Base-by-base conservation (phyloP, 306 rosid genomes). In the Inga leiocalycina region DNA sequence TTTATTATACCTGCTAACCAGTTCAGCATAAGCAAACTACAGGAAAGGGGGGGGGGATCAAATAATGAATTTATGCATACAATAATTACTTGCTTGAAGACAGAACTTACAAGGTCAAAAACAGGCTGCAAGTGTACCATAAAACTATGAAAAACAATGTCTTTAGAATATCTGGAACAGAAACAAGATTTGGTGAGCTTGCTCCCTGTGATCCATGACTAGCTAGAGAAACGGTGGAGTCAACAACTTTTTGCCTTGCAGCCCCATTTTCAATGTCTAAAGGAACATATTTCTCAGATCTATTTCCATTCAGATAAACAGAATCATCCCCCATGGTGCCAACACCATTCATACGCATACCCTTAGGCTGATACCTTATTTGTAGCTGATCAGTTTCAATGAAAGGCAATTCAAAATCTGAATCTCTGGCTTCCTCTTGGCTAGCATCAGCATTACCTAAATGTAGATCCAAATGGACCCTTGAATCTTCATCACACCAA, bases 61-160 rank as follows among this genome's bases (percentile, higher is more conserved):
- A 71, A 74, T 48, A 52, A 24, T 65, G 45, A 37, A 20, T 48
- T 54, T 51, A 59, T 69, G 65, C 17, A 66, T 69, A 30, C 48
- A 76, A 76, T 46, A 65, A 81, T 41, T 5, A 77, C 68, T 62
- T 20, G 71, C 49, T 81, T 57, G 43, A 45, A 85, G 32, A 79
- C 72, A 77, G 77, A 88, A 90, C 98, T 96, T 91, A 96, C 99
- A 96, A 84, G 79, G 99, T 96, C 94, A 96, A 89, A 84, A 92
- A 86, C 67, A 96, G 91, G 92, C 99, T 96, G 90, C 85, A 96
- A 78, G 91, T 91, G 91, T 94, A 96, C 99, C 99, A 96, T 45
- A 91, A 87, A 52, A 96, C 85, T 77, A 96, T 70, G 69, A 94
- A 94, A 88, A 94, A 92, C 83, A 92, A 86, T n/a, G 92, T 96